Evolutionary conservation across 116 monocot genomes (phyloP).

Genomic region (Trichopus zeylanicus): DNA sequence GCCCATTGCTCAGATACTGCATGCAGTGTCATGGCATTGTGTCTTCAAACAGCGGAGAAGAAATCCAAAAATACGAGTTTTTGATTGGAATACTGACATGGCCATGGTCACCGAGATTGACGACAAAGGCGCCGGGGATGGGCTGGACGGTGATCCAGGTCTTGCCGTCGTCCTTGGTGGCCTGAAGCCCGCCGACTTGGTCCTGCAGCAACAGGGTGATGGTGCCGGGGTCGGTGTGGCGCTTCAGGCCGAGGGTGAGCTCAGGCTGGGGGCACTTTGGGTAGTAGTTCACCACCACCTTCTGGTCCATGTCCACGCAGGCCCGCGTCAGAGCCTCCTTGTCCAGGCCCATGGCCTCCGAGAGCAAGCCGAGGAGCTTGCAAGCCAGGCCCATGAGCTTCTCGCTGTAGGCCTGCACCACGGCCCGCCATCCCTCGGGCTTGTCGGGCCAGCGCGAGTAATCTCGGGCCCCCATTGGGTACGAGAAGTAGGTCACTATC

Average conservation of each 20-base stretch:
- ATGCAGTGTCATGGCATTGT: background rate
- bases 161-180: conserved; percentile 55
- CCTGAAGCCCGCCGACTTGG: conserved; percentile 74
- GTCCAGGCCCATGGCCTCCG: conserved; percentile 9
- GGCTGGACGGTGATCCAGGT: conserved; percentile 78
- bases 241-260: conserved; percentile 77
- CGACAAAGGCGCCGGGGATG: conserved; percentile 52
- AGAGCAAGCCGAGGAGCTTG: background rate
- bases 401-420: conserved; percentile 7
- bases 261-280: conserved; percentile 83
- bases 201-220: conserved; percentile 81
- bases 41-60: background rate
- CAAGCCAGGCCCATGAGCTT: conserved; percentile 5
- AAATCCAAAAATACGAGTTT: background rate
- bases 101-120: conserved; percentile 80
- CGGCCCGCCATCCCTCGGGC: conserved; percentile 4
- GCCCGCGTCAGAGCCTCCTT: conserved; percentile 36
- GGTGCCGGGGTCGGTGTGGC: conserved; percentile 79
- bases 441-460: conserved; percentile 17
- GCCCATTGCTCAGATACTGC: conserved; percentile 47
- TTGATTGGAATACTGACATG: conserved; percentile 40
- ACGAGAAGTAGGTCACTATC: conserved; percentile 54
- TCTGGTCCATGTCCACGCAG: conserved; percentile 77
- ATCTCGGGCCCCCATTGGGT: conserved; percentile 29
- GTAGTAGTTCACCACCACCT: conserved; percentile 65